A percentile compares a stretch with the other conserved stretches of the same genome.
Evolutionary conservation across 257 asterid species (phyloP).

Genomic region (Petrea volubilis): DNA sequence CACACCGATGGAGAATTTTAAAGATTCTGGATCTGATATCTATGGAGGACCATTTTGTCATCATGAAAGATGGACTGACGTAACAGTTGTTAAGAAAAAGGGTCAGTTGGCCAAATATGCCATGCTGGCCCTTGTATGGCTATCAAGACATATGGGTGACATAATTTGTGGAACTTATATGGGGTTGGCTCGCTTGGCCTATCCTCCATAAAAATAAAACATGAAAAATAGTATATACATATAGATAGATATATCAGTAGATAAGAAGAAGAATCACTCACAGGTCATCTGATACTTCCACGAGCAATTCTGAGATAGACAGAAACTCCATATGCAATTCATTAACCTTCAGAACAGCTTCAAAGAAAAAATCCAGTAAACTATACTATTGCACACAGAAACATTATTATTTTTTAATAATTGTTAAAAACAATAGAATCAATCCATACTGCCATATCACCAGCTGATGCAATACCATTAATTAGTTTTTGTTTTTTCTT

Average conservation of each 20-base stretch:
- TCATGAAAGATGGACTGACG: not conserved
- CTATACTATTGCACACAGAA: not conserved
- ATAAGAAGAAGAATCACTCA: constrained; percentile 45
- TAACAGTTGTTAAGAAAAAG: no score
- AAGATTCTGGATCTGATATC: not conserved
- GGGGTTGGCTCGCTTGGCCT: no score
- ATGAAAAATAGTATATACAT: no score
- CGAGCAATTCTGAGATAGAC: constrained; percentile 84
- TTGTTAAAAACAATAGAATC: no score
- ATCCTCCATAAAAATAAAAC: no score
- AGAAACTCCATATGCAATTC: constrained; percentile 93
- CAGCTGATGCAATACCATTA: not conserved
- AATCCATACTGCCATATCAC: not conserved
- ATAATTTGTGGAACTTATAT: no score
- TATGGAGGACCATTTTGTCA: not conserved
- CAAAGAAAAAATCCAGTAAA: constrained; percentile 36
- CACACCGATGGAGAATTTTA: not conserved
- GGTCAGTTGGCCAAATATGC: no score
- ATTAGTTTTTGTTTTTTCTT: not conserved
- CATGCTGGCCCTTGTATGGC: no score
- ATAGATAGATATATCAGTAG: not conserved
- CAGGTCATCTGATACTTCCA: constrained; percentile 94
- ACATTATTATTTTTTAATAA: not conserved
- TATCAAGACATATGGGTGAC: no score
- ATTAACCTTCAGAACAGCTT: constrained; percentile 76